A percentile compares a stretch with the other conserved stretches of the same genome.
These are phyloP conservation scores for Adansonia rubrostipa DNA, from an alignment of 441 rosid genomes.

Conservation along the genomic window DNA sequence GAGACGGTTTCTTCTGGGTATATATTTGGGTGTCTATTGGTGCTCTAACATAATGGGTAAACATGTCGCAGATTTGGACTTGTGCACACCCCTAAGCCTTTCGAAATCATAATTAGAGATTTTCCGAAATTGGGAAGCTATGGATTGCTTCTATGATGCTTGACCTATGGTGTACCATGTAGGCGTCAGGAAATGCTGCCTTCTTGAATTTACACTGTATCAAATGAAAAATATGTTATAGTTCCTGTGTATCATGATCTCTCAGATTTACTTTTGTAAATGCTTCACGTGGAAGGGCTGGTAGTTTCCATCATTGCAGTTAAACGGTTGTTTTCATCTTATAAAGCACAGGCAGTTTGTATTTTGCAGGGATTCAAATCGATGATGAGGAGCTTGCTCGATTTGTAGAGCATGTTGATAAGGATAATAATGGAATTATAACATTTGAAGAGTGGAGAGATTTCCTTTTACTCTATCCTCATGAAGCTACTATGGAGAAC, in stretches of 20 bases:
- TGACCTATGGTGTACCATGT: not conserved
- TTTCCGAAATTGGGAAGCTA: not conserved
- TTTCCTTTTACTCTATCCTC: conserved; percentile 90
- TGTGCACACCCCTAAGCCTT: not conserved
- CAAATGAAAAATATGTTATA: not conserved
- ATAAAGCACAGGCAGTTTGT: conserved; percentile 68
- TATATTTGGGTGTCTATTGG: not conserved
- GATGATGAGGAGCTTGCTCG: conserved; percentile 93
- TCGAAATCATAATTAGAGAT: not conserved
- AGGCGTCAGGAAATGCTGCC: not conserved
- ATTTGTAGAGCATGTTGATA: conserved; percentile 95
- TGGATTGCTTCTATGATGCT: not conserved
- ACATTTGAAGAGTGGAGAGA: conserved; percentile 99
- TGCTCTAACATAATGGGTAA: not conserved
- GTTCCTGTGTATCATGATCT: not conserved
- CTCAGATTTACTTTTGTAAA: not conserved
- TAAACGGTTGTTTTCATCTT: conserved; percentile 48
- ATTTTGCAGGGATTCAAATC: conserved; percentile 88
- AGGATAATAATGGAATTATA: conserved; percentile 91
- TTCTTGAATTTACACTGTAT: not conserved
- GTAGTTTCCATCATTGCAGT: conserved; percentile 1
- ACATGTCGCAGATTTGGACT: not conserved
- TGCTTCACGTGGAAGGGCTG: conserved; percentile 24
- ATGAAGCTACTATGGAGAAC: conserved; percentile 89
- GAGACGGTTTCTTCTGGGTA: not conserved